These are phyloP conservation scores for Linaria vulgaris DNA, from an alignment of 257 asterid species.

Conservation along the genomic window DNA sequence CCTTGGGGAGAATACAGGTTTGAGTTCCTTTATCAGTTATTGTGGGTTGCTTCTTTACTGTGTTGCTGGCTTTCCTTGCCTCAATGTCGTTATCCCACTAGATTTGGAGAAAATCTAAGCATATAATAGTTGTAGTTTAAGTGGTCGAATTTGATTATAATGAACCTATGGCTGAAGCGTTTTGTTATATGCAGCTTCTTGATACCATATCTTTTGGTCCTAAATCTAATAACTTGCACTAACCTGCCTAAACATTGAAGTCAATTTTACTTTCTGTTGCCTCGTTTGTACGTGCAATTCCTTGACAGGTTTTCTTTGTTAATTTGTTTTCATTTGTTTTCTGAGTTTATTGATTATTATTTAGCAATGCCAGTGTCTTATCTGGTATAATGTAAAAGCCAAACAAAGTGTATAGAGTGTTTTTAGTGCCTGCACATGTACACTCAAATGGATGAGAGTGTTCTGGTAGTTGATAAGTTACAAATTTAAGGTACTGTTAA, in stretches of 20 bases:
- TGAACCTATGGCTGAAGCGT: background rate
- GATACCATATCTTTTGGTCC: background rate
- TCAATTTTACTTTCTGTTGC: background rate
- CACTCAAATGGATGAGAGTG: background rate
- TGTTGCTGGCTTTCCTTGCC: background rate
- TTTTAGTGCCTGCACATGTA: background rate
- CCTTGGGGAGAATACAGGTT: slow-evolving; percentile 99
- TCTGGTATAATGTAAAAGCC: background rate
- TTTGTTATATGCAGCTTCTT: background rate
- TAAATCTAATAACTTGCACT: background rate
- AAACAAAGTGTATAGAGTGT: background rate
- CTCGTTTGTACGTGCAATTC: background rate
- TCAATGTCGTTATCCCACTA: background rate
- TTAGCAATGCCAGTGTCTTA: background rate
- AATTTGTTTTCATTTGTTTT: background rate
- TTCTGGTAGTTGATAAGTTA: too few species aligned
- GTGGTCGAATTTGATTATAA: background rate
- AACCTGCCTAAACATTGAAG: too few species aligned
- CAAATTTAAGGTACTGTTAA: too few species aligned
- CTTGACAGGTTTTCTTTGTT: background rate
- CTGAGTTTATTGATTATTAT: background rate
- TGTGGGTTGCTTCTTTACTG: slow-evolving; percentile 8
- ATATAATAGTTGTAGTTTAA: background rate
- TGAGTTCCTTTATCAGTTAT: slow-evolving; percentile 23
- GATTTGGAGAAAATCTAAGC: background rate